Base-by-base conservation (phyloP, 2,329 filamentous ascomycete species). In the Talaromyces sp. region DNA sequence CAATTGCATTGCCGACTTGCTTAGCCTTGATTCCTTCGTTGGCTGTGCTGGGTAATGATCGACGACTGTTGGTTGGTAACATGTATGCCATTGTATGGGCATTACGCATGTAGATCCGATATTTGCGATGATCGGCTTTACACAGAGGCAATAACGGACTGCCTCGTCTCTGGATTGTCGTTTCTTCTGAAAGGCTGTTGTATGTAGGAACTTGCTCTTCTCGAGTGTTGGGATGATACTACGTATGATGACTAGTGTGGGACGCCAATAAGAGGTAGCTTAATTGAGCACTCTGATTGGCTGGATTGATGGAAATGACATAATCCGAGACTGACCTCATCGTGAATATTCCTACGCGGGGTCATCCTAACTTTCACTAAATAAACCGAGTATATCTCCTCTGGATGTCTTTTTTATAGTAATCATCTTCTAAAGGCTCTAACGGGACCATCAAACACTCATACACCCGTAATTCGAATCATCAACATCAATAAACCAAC, bases 281-380 rank as follows among this genome's bases (percentile, higher is more conserved):
- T 10, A 38, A 56, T 56, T 56, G 53, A 36, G 53, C 29, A 15
- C 31, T 36, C n/a, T 38, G 53, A 38, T 56, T 56, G 53, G 53
- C 19, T 25, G 31, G n/a, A 25, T 13, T 7, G 31, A 25, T 25
- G 31, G 19, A 25, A 38, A 36, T 56, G 53, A 56, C 56, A 43
- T 43, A 43, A 25, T 27, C 5, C 34, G 7, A 34, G 54, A 43
- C 34, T 58, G 56, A 59, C 56, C 56, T 59, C 56, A 59, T 59
- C 36, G 56, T 59, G 56, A 59, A 45, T 22, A 22, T 38, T 36
- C 10, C 27, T 13, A 15, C 19, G 49, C 17, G 17, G 49, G 49
- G 27, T 19, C 5, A 17, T 54, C 51, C 29, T 34, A 5, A 7
- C 51, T 53, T 19, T 53, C 17, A 36, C 34, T 13, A 17, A 31